phyloP scores from a whole-genome alignment of 257 asterid species.

The Knoxia roxburghii region DNA sequence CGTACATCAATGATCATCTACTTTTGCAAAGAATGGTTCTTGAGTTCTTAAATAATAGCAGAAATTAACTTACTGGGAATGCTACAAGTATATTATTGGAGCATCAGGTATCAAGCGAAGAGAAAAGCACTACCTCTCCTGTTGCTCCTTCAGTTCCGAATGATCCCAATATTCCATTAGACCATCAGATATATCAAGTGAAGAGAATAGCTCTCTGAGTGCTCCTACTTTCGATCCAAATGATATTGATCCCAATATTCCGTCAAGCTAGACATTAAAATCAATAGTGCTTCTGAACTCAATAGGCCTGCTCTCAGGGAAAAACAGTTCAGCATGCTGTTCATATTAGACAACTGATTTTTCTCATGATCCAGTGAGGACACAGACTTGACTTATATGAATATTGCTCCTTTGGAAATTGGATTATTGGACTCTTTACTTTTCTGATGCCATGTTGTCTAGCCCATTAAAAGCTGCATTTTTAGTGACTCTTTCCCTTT shows the following conservation, averaged over 20 bases:
- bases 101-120: conserved; percentile 32
- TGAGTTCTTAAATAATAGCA: conserved; percentile 27
- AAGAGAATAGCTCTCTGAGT: no score
- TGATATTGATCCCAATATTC: conserved; percentile 28
- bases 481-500: background rate
- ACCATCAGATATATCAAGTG: no score
- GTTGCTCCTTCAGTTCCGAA: conserved; percentile 36
- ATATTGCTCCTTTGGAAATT: background rate
- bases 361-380: conserved; percentile 30
- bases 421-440: background rate
- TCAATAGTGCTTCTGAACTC: conserved; percentile 22
- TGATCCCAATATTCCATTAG: no score
- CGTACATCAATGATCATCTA: conserved; percentile 44
- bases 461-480: background rate
- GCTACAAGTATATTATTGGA: conserved; percentile 27
- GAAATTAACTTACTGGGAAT: conserved; percentile 30
- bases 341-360: conserved; percentile 14
- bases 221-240: no score
- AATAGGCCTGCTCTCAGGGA: conserved; percentile 26
- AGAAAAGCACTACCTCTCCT: conserved; percentile 25
- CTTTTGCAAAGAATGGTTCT: conserved; percentile 27
- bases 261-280: conserved; percentile 17
- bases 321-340: conserved; percentile 21
- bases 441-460: background rate
- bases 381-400: conserved; percentile 17